Percentiles rank a stretch among this genome's conserved stretches.
These are phyloP conservation scores for Coemansia erecta DNA, from an alignment of 192 early-diverging fungal species.

Conservation along the genomic window DNA sequence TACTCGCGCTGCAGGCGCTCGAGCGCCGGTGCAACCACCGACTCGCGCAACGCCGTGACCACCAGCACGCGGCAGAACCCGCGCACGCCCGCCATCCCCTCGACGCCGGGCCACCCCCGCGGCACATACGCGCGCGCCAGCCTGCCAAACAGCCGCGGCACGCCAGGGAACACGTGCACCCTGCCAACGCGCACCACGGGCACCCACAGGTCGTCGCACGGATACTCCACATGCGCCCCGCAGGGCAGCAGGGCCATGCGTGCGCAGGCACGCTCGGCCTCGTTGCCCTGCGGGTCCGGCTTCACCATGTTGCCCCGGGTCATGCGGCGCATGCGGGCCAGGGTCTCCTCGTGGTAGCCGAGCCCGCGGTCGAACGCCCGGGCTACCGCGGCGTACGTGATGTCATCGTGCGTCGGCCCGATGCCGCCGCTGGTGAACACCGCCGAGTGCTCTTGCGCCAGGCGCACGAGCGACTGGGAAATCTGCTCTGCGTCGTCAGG, in stretches of 20 bases:
- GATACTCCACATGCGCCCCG: slow-evolving; percentile 38
- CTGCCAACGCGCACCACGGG: slow-evolving; percentile 66
- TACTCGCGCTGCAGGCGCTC: slow-evolving; percentile 23
- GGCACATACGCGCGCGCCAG: slow-evolving; percentile 31
- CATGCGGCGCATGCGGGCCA: slow-evolving; percentile 55
- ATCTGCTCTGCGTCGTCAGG: slow-evolving; percentile 41
- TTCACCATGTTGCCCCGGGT: slow-evolving; percentile 9
- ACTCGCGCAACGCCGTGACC: slow-evolving; percentile 21
- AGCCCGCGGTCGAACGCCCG: slow-evolving; percentile 58
- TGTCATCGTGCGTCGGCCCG: slow-evolving; percentile 69
- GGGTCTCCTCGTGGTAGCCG: slow-evolving; percentile 55
- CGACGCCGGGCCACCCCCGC: slow-evolving; percentile 1
- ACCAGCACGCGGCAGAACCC: slow-evolving; percentile 27
- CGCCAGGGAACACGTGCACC: slow-evolving; percentile 67
- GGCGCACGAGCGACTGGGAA: slow-evolving; percentile 42
- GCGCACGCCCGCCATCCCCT: background rate
- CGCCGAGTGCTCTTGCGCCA: slow-evolving; percentile 53
- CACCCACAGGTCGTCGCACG: slow-evolving; percentile 62
- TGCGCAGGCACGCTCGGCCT: slow-evolving; percentile 43
- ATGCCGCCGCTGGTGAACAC: slow-evolving; percentile 79
- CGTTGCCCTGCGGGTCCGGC: slow-evolving; percentile 34
- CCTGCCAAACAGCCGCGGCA: slow-evolving; percentile 62
- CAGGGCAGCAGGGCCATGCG: slow-evolving; percentile 69
- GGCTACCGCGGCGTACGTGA: slow-evolving; percentile 65
- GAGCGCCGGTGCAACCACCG: slow-evolving; percentile 28